These are phyloP conservation scores for Pueraria montana DNA, from an alignment of 306 rosid genomes.

Conservation along the genomic window DNA sequence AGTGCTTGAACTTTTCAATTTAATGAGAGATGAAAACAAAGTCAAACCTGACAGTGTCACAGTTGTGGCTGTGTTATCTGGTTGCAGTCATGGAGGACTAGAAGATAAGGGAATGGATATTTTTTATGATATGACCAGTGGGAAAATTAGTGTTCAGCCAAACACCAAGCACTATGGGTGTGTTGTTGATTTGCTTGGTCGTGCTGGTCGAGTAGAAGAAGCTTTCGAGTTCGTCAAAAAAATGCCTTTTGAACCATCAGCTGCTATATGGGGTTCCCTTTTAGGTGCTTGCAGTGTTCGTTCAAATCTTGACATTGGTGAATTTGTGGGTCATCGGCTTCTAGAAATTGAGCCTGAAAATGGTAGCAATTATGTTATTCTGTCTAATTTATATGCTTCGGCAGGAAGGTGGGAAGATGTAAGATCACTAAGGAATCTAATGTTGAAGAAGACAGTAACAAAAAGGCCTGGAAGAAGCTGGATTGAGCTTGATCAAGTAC, in stretches of 20 bases:
- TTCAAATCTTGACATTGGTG: constrained; percentile 71
- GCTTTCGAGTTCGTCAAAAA: constrained; percentile 71
- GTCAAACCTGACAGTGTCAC: constrained; percentile 81
- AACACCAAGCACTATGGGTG: constrained; percentile 86
- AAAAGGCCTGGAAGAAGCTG: constrained; percentile 92
- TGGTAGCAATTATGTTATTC: constrained; percentile 87
- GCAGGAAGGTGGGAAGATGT: constrained; percentile 93
- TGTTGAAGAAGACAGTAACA: constrained; percentile 68
- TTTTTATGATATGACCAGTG: constrained; percentile 69
- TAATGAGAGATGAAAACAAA: constrained; percentile 73
- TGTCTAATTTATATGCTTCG: constrained; percentile 87
- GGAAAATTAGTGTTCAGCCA: constrained; percentile 65
- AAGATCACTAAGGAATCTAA: constrained; percentile 69
- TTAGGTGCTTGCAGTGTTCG: constrained; percentile 89
- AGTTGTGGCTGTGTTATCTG: constrained; percentile 83
- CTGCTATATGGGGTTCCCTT: constrained; percentile 89
- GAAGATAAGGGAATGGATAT: constrained; percentile 78
- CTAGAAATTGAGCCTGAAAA: constrained; percentile 84
- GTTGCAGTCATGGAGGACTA: constrained; percentile 91
- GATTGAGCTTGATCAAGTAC: constrained; percentile 81
- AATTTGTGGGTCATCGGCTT: constrained; percentile 70
- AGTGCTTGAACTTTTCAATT: constrained; percentile 75
- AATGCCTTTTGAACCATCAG: constrained; percentile 77
- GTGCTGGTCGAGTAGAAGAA: constrained; percentile 72
- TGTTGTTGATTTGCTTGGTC: constrained; percentile 91